phyloP scores from a whole-genome alignment of 2,329 filamentous ascomycete species.

The Clonostachys solani region DNA sequence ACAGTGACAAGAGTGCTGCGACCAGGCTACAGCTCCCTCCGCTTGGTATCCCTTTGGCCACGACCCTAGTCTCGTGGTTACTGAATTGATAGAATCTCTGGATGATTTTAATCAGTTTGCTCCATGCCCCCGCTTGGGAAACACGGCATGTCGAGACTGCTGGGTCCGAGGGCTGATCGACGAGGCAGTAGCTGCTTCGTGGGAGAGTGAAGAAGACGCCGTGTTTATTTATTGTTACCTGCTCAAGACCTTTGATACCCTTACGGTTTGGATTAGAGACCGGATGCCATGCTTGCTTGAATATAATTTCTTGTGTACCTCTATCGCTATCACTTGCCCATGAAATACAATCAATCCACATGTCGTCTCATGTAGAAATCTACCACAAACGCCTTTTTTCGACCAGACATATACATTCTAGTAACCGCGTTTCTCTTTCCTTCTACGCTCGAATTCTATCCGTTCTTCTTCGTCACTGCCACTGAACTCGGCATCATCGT shows the following conservation, averaged over 20 bases:
- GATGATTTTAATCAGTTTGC: no score
- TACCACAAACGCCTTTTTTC: background rate
- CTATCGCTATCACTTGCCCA: background rate
- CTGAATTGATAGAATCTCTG: no score
- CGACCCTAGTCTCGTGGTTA: no score
- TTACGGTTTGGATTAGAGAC: no score
- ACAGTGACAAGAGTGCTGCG: slow-evolving; percentile 18
- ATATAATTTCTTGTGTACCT: background rate
- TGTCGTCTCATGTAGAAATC: background rate
- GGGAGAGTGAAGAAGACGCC: no score
- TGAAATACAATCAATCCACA: background rate
- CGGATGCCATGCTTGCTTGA: background rate
- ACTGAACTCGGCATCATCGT: slow-evolving; percentile 54
- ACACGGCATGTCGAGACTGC: no score
- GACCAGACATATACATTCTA: background rate
- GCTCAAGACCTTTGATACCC: no score
- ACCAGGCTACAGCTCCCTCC: slow-evolving; percentile 6
- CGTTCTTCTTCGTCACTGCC: slow-evolving; percentile 62
- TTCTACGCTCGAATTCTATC: slow-evolving; percentile 54
- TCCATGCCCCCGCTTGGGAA: no score
- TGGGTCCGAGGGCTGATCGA: no score
- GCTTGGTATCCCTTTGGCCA: no score
- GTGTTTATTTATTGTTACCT: no score
- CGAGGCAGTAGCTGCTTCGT: no score
- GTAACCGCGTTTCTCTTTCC: slow-evolving; percentile 30